Percentiles rank a stretch among this genome's conserved stretches.
phyloP scores from a whole-genome alignment of 768 basidiomycete genomes.

The Suillus variegatus region DNA sequence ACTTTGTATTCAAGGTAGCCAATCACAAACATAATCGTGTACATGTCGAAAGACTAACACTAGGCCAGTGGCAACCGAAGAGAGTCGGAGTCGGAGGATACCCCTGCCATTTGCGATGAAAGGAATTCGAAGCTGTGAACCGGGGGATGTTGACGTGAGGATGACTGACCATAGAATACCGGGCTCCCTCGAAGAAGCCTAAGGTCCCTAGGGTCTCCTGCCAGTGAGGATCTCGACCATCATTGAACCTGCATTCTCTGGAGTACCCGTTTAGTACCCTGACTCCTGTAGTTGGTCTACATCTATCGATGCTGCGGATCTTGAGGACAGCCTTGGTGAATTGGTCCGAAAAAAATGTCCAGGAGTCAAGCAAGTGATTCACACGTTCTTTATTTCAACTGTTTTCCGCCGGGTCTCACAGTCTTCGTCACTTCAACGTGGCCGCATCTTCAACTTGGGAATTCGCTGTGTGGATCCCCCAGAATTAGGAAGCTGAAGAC shows the following conservation, averaged over 20 bases:
- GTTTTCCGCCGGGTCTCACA: slow-evolving; percentile 28
- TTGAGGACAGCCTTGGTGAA: slow-evolving; percentile 1
- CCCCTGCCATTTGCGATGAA: not conserved
- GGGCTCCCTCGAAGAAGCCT: not conserved
- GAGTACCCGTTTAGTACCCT: not conserved
- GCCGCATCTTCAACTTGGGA: slow-evolving; percentile 23
- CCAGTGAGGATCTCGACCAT: not conserved
- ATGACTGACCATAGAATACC: not conserved
- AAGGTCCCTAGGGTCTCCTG: not conserved
- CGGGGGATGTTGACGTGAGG: not conserved
- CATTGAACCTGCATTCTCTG: not conserved
- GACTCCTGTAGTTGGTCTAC: not conserved
- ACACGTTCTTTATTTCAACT: slow-evolving; percentile 2
- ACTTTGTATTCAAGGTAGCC: not conserved
- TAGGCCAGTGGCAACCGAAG: not conserved
- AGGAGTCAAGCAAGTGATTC: slow-evolving; percentile 5
- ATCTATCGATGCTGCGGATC: not conserved
- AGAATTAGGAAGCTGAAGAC: slow-evolving; percentile 1
- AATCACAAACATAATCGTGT: not conserved
- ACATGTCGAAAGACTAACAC: not conserved
- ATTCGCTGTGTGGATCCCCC: slow-evolving; percentile 24
- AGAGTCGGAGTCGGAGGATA: not conserved
- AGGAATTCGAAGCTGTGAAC: not conserved
- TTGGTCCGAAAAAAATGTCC: not conserved
- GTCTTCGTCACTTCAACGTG: slow-evolving; percentile 17